Percentiles rank a stretch among this genome's conserved stretches.
Conservation (phyloP, 2,329 filamentous ascomycete species). For the Diaporthe sp. region DNA sequence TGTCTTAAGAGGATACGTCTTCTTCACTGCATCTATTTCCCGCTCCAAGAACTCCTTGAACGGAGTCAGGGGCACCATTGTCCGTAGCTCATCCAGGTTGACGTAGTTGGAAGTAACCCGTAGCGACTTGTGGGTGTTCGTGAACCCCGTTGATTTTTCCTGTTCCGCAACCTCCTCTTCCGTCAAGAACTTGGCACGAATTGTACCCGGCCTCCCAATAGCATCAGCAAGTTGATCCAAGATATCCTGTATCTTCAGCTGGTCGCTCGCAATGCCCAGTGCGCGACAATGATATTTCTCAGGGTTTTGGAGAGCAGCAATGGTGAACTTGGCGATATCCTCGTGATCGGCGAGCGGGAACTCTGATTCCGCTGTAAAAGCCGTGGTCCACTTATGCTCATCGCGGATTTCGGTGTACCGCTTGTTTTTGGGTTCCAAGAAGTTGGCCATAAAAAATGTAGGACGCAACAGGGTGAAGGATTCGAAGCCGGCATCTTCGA, state of each 20-base stretch:
- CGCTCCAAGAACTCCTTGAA: conserved; percentile 22
- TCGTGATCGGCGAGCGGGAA: conserved; percentile 40
- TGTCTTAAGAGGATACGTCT: too few species aligned
- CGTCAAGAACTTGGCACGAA: not conserved
- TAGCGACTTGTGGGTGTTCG: not conserved
- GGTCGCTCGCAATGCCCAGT: not conserved
- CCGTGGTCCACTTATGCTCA: conserved; percentile 39
- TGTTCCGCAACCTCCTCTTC: conserved; percentile 13
- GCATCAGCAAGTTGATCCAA: not conserved
- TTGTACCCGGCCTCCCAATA: not conserved
- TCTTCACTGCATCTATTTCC: not conserved
- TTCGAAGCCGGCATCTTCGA: conserved; percentile 30
- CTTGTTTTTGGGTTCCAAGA: conserved; percentile 41
- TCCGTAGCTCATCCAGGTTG: not conserved
- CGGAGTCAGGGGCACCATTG: not conserved
- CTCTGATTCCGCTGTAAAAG: conserved; percentile 35
- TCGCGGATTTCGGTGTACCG: conserved; percentile 37
- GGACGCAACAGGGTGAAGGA: conserved; percentile 35
- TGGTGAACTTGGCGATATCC: conserved; percentile 39
- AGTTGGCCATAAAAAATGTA: conserved; percentile 40
- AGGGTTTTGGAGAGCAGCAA: conserved; percentile 23
- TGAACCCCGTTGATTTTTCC: not conserved
- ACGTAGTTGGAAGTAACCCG: not conserved
- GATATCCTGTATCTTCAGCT: not conserved
- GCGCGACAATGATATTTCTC: not conserved